Base-by-base conservation (phyloP, 352 stramenopile genomes). In the Thalassiosira exigua region DNA sequence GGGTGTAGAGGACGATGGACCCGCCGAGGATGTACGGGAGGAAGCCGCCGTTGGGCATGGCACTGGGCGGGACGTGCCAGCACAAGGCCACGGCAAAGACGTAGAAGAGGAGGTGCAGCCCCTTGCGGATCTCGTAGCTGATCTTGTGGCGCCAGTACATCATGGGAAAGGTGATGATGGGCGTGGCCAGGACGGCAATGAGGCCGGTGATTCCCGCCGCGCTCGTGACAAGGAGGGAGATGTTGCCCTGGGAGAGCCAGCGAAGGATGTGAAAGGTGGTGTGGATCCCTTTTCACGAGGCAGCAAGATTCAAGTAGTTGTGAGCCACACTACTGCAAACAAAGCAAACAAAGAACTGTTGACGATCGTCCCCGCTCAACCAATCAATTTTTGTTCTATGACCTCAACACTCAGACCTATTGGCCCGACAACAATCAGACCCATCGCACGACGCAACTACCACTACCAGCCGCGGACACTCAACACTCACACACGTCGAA, bases 91-190 rank as follows among this genome's bases (percentile, higher is more conserved):
- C 9, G 0, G 70, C 75, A 50, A 81, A 87, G 14, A 87, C 19
- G 30, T 70, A 75, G 29, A 85, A 48, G 22, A 78, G 24, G 59
- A 79, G 82, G 26, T 87, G 80, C 17, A 85, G 27, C 17, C 58
- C 57, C 51, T 85, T 87, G 36, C 80, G 80, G 4, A 84, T 29
- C 51, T 87, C 80, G 41, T 78, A 87, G 4, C 42, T 62, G n/a
- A 87, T 65, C 1, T 27, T 33, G 14, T 68, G 66, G 51, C 66
- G 82, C 4, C 65, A 64, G 0, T 57, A 73, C 53, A 78, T 79
- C 80, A 87, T 87, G 1, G 75, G 75, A 39, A 79, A 72, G 39
- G 57, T 68, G 32, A 87, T 79, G 2, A 84, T 32, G 0, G 71
- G 52, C 17, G 56, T 75, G 0, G 30, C 69, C 0, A 67, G 9